phyloP scores from a whole-genome alignment of 306 rosid genomes.

The Fagus sylvatica region DNA sequence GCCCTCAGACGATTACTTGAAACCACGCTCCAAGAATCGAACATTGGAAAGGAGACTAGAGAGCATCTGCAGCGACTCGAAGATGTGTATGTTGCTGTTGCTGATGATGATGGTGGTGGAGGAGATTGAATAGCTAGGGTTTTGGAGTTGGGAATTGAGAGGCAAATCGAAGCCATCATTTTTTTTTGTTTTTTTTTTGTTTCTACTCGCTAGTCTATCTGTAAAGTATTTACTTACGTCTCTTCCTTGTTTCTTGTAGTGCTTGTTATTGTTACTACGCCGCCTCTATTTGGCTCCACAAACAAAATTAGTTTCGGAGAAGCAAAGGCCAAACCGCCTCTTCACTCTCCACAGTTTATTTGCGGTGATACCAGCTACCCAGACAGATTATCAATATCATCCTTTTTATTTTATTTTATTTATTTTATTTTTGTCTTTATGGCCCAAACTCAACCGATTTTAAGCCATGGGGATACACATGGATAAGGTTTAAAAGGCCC shows the following conservation, averaged over 20 bases:
- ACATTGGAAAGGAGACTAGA: neutral
- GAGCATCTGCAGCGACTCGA: neutral
- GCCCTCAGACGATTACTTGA: neutral
- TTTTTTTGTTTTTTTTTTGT: neutral
- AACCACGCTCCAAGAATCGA: neutral
- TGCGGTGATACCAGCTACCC: too few species aligned
- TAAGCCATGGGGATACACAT: too few species aligned
- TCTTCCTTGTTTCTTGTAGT: too few species aligned
- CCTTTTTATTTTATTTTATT: neutral
- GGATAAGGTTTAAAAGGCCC: too few species aligned
- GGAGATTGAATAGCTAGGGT: constrained; percentile 1
- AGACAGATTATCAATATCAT: neutral
- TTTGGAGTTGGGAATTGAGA: neutral
- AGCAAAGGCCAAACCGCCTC: neutral
- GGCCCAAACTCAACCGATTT: neutral
- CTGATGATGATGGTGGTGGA: neutral
- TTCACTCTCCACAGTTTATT: neutral
- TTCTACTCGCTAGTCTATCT: neutral
- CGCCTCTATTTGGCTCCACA: neutral
- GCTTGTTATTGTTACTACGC: too few species aligned
- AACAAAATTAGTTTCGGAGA: neutral
- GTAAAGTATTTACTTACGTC: too few species aligned
- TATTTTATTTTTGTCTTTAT: neutral
- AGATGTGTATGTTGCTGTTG: neutral
- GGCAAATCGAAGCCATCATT: neutral